Base-by-base conservation (phyloP, 2,329 filamentous ascomycete species). In the Fusarium subtropicale region DNA sequence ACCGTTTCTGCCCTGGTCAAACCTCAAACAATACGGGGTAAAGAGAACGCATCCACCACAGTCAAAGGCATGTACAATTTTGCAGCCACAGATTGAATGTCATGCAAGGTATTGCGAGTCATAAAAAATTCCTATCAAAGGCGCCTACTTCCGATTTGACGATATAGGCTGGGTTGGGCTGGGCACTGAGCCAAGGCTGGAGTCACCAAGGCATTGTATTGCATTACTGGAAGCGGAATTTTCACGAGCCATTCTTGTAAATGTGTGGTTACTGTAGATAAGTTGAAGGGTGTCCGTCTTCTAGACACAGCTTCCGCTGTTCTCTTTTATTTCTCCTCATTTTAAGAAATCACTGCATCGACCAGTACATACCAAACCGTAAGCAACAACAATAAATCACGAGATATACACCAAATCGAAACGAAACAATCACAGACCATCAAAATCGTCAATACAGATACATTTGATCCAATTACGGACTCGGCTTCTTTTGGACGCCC, bases 1-100 rank as follows among this genome's bases (percentile, higher is more conserved):
- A n/a, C 28, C 8, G 22, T 42, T 33, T 41, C 31, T 24, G 55
- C 57, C 67, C 71, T 63, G 56, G 71, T 66, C 58, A 45, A 65
- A 73, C 47, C 69, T 74, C 67, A 73, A 74, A 74, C 71, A 67
- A 46, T 50, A 59, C 55, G 67, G 69, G 64, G 65, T 56, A 54
- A 39, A 51, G 51, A 42, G 36, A 39, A 47, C 10, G 41, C 31
- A 51, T 51, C 33, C 45, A 48, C 31, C 38, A 42, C 36, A 45
- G 38, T 30, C 20, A 30, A 22, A 56, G 30, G 22, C 30, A 42
- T 20, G 34, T 30, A 30, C 11, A n/a, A 36, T 38, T 34, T 39
- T 28, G 15, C 34, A 60, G 54, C 58, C 50, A 55, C 34, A 34
- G 58, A 39, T 13, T 50, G 18, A 28, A 30, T 30, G 26, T 51